These are phyloP conservation scores for Pseudocercospora fuligena DNA, from an alignment of 2,329 filamentous ascomycete species.

Conservation along the genomic window DNA sequence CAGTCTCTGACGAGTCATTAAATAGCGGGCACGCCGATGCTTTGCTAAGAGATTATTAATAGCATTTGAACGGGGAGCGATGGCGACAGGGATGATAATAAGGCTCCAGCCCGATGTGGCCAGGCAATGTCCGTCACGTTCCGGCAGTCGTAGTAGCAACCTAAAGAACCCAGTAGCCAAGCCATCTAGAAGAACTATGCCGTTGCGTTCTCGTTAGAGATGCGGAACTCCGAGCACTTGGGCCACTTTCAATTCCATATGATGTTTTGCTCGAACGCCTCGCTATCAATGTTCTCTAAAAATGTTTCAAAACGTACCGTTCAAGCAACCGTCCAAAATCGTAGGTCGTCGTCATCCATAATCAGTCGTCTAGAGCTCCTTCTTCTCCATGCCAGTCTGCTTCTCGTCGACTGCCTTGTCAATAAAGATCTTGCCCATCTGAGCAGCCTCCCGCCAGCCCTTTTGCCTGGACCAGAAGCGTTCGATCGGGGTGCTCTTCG, in stretches of 20 bases:
- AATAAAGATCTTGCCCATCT: conserved; percentile 58
- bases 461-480: conserved; percentile 60
- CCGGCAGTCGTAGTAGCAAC: neutral
- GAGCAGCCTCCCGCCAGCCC: conserved; percentile 56
- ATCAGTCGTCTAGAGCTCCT: conserved; percentile 36
- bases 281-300: neutral
- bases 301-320: neutral
- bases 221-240: neutral
- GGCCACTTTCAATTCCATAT: neutral
- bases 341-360: neutral
- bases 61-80: neutral
- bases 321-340: neutral
- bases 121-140: neutral
- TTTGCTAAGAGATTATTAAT: neutral
- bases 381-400: conserved; percentile 35
- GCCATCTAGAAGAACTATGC: neutral
- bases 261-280: neutral
- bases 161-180: neutral
- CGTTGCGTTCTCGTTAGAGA: neutral
- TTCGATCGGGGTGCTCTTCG: conserved; percentile 49
- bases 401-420: conserved; percentile 43
- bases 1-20: neutral
- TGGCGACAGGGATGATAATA: neutral
- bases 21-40: neutral
- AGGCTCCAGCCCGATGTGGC: neutral